A percentile compares a stretch with the other conserved stretches of the same genome.
Conservation (phyloP, 2,329 filamentous ascomycete genomes). For the Didymella exigua region DNA sequence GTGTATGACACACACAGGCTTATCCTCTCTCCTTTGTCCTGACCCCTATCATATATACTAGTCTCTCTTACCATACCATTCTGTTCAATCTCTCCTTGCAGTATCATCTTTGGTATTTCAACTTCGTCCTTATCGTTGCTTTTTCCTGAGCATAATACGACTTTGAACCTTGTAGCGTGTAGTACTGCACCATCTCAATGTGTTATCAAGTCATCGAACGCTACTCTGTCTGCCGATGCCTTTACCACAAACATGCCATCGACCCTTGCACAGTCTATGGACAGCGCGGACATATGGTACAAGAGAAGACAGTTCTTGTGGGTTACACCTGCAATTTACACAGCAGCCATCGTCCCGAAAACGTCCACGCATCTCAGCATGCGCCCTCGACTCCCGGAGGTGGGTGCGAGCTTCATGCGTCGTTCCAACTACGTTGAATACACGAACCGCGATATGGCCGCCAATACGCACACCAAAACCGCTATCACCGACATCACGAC, state of each 20-base stretch:
- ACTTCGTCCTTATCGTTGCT: slow-evolving; percentile 1
- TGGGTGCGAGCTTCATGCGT: slow-evolving; percentile 33
- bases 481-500: background rate
- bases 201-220: slow-evolving; percentile 86
- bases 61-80: slow-evolving; percentile 24
- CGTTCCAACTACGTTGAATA: slow-evolving; percentile 21
- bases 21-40: slow-evolving; percentile 22
- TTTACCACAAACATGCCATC: slow-evolving; percentile 86
- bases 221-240: slow-evolving; percentile 84
- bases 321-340: slow-evolving; percentile 77
- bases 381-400: slow-evolving; percentile 35
- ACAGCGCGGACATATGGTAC: slow-evolving; percentile 71
- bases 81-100: slow-evolving; percentile 15
- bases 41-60: slow-evolving; percentile 41
- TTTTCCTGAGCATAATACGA: background rate
- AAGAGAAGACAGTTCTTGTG: slow-evolving; percentile 78
- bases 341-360: slow-evolving; percentile 39
- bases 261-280: slow-evolving; percentile 81
- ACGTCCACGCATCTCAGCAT: slow-evolving; percentile 18
- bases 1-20: slow-evolving; percentile 33
- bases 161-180: background rate
- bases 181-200: slow-evolving; percentile 58
- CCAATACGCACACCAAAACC: slow-evolving; percentile 10
- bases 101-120: slow-evolving; percentile 18
- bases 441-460: background rate